Conservation (phyloP, 306 rosid genomes). For the Cyamopsis tetragonoloba region DNA sequence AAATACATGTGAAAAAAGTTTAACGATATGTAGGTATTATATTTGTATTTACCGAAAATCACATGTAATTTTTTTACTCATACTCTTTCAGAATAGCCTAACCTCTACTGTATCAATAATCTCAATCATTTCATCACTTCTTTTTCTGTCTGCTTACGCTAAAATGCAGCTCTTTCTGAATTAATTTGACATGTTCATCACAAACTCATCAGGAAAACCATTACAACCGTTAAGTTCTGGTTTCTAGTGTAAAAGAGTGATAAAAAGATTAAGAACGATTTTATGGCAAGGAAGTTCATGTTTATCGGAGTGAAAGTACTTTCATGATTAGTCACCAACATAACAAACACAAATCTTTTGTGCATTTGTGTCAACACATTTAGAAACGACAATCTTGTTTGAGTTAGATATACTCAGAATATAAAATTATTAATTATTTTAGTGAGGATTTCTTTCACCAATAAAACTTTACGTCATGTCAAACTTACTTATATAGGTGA, state of each 20-base stretch:
- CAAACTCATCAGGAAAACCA: neutral
- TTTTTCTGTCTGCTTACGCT: neutral
- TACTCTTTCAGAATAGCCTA: neutral
- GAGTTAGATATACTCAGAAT: no score
- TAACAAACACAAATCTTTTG: no score
- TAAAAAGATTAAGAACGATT: neutral
- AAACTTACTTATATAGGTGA: no score
- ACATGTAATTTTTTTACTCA: conserved; percentile 1
- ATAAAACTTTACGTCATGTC: no score
- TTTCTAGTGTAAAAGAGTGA: neutral
- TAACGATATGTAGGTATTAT: conserved; percentile 30
- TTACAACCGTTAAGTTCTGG: neutral
- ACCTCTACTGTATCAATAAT: conserved; percentile 5
- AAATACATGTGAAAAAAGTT: conserved; percentile 3
- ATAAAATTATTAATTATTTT: no score
- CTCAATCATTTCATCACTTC: neutral
- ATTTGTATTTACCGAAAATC: conserved; percentile 30
- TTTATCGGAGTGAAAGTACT: no score
- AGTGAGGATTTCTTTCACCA: no score
- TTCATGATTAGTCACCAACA: no score
- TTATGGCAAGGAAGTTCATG: neutral
- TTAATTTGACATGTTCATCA: neutral
- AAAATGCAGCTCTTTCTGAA: neutral
- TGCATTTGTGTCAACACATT: neutral
- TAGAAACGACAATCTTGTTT: no score